Evolutionary conservation across 805 yeast genomes (phyloP).

Genomic region (Lipomyces yamadae): DNA sequence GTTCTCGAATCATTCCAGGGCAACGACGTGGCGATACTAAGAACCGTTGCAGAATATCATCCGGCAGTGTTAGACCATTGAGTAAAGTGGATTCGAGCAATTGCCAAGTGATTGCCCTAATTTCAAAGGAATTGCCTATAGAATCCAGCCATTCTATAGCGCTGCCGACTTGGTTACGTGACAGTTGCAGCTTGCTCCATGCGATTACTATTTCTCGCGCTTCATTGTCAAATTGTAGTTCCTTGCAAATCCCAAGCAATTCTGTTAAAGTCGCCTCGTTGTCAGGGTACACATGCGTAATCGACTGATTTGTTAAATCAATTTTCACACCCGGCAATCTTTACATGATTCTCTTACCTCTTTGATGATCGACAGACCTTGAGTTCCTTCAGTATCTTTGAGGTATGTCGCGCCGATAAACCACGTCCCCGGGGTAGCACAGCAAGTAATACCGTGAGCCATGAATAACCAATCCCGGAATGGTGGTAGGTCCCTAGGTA

Average conservation of each 20-base stretch:
- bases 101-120: slow-evolving; percentile 40
- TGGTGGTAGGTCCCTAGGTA: slow-evolving; percentile 22
- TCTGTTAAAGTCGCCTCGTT: slow-evolving; percentile 18
- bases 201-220: slow-evolving; percentile 25
- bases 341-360: slow-evolving; percentile 19
- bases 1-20: slow-evolving; percentile 39
- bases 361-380: slow-evolving; percentile 34
- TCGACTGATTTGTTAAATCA: slow-evolving; percentile 16
- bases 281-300: slow-evolving; percentile 29
- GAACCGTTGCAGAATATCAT: slow-evolving; percentile 20
- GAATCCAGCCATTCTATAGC: slow-evolving; percentile 41
- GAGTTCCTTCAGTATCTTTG: slow-evolving; percentile 33
- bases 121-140: slow-evolving; percentile 34
- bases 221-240: slow-evolving; percentile 24
- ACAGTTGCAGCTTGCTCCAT: slow-evolving; percentile 28
- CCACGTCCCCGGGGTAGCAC: slow-evolving; percentile 34
- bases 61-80: slow-evolving; percentile 27
- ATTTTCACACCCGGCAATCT: not conserved
- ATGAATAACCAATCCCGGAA: slow-evolving; percentile 40
- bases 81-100: slow-evolving; percentile 40
- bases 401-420: slow-evolving; percentile 42
- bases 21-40: slow-evolving; percentile 28
- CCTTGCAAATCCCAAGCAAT: slow-evolving; percentile 30
- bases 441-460: slow-evolving; percentile 40
- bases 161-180: slow-evolving; percentile 25